Evolutionary conservation across 2,329 filamentous ascomycete species (phyloP), one percentile per base, ranked within the genome.

Genomic region (Bimuria novae-zelandiae): DNA sequence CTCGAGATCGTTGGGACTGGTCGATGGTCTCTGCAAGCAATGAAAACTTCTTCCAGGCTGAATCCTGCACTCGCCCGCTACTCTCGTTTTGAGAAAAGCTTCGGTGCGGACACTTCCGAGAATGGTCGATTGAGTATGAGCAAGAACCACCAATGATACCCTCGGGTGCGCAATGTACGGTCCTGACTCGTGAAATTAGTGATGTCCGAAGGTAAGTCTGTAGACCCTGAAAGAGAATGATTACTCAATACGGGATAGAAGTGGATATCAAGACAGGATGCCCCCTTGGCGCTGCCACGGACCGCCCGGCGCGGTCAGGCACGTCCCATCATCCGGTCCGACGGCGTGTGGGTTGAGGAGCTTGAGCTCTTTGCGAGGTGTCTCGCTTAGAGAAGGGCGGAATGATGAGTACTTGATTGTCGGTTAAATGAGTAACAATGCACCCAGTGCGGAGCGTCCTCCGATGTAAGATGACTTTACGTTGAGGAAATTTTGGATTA

Each of bases 11-110:
- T 25, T 17, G 30, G 43, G 12, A 8, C 4, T 36, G n/a, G 14
- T 27, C 14, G 22, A 43, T 36, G 4, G 2, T 23, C n/a, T 12
- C 21, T 30, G 21, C 21, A 16, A 27, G 19, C 19, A 44, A 22
- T n/a, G 30, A 36, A 45, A 45, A 46, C 14, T 17, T 36, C 14
- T 25, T 25, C 30, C 30, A 46, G 43, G 30, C 30, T 27, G 43
- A 27, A 36, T 46, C 43, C 43, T 46, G n/a, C n/a, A n/a, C n/a
- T n/a, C n/a, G n/a, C n/a, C n/a, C 43, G 16, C 43, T 46, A 46
- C 21, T 35, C 43, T n/a, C 14, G 19, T 16, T 19, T 35, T 16
- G 43, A n/a, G 30, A 21, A 36, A 35, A 11, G 21, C 30, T 46
- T 21, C 30, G 19, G 30, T 11, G 12, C 43, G 43, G 43, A 16